Evolutionary conservation across 2,329 filamentous ascomycete species (phyloP), one percentile per base, ranked within the genome.

Genomic region (Fusarium tuaranense): DNA sequence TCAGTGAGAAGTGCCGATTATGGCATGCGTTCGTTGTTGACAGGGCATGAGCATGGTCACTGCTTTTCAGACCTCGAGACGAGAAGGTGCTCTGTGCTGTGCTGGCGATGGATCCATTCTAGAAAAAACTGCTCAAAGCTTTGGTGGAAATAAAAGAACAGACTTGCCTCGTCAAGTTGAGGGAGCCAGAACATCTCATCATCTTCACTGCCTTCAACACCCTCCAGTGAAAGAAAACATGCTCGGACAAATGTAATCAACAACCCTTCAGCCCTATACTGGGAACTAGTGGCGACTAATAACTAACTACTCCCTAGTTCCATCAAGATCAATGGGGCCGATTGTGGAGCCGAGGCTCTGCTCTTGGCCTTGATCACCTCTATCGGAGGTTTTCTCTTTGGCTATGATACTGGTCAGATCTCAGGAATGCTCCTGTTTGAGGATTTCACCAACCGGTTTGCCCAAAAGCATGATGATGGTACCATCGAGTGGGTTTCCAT

Each of bases 361-460:
- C 53, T 85, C 57, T 75, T 90, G 25, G 88, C 87, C 60, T 81
- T 85, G 30, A 83, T 87, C 36, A 89, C 88, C 58, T 88, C 86
- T 39, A 86, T 91, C 53, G 89, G 89, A 70, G 89, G 88, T 39
- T 89, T 90, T 80, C 85, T 91, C 69, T 91, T 90, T 78, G 90
- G 89, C 51, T 91, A 91, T 72, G 89, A 91, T 74, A 91, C 88
- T 16, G 89, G 89, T 70, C 87, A 90, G 78, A 89, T 90, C 67
- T 89, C 87, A 2, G 83, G 81, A 53, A 84, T 88, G 77, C 80
- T 87, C 9, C 79, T 86, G 20, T 87, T 87, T 78, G 72, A 78
- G 16, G 87, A 91, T 80, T 90, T 89, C 79, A 83, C 85, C 25
- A 63, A 83, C 18, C 86, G 88, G 5, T 92, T 91, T 71, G 87